Evolutionary conservation across 768 basidiomycete species (phyloP).

Genomic region (Clitopilus passeckerianus): DNA sequence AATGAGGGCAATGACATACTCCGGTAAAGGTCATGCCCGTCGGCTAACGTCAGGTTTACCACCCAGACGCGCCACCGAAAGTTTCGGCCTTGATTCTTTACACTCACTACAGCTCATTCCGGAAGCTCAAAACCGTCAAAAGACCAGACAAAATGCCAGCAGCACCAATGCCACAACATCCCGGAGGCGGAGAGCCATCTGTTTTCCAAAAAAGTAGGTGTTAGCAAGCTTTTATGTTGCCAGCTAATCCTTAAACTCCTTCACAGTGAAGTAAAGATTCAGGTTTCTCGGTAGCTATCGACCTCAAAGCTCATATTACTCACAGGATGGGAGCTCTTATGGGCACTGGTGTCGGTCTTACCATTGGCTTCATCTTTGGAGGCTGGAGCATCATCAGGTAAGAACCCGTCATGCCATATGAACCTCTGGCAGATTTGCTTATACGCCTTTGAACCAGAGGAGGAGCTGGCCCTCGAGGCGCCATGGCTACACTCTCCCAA

Average conservation of each 20-base stretch:
- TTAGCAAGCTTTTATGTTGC: slow-evolving; percentile 7
- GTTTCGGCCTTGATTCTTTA: not conserved
- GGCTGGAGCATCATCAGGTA: slow-evolving; percentile 88
- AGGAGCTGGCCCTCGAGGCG: slow-evolving; percentile 88
- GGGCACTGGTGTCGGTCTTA: slow-evolving; percentile 92
- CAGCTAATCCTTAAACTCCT: not conserved
- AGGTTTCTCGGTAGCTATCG: slow-evolving; percentile 4
- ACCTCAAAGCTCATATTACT: slow-evolving; percentile 8
- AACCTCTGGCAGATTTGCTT: not conserved
- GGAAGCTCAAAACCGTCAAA: not conserved
- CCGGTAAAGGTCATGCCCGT: not conserved
- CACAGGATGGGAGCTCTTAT: slow-evolving; percentile 88
- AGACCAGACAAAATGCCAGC: slow-evolving; percentile 11
- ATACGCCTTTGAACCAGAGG: slow-evolving; percentile 40
- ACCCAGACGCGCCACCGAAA: not conserved
- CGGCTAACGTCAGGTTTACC: not conserved
- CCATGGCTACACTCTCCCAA: slow-evolving; percentile 88
- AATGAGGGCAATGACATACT: slow-evolving; percentile 39
- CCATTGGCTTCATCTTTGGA: slow-evolving; percentile 97
- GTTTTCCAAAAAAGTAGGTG: slow-evolving; percentile 73
- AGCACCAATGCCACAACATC: slow-evolving; percentile 24
- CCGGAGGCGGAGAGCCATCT: slow-evolving; percentile 41
- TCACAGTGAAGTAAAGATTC: slow-evolving; percentile 50
- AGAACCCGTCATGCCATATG: slow-evolving; percentile 15
- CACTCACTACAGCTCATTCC: slow-evolving; percentile 7